Conservation (phyloP, 495 filamentous ascomycete species). For the Lichina pygmaea region DNA sequence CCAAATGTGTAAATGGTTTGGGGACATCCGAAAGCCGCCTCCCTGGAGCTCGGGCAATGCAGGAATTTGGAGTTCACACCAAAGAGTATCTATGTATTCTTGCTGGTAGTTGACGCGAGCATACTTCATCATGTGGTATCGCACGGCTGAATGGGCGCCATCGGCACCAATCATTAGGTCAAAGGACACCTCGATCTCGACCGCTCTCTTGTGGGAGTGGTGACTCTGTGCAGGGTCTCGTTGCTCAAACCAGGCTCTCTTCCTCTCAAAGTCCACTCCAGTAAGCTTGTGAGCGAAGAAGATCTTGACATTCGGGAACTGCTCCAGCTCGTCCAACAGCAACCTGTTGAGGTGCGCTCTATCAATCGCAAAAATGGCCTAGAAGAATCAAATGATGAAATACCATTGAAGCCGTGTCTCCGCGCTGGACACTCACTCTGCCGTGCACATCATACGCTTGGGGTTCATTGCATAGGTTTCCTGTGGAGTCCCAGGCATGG, state of each 20-base stretch:
- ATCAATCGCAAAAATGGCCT: constrained; percentile 40
- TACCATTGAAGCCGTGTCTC: neutral
- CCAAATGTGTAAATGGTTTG: constrained; percentile 95
- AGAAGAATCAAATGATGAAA: neutral
- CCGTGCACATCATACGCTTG: constrained; percentile 84
- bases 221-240: constrained; percentile 6
- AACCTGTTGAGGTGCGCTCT: constrained; percentile 60
- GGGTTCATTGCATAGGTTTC: constrained; percentile 42
- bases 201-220: constrained; percentile 7
- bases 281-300: constrained; percentile 82
- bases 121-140: constrained; percentile 88
- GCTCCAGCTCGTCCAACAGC: constrained; percentile 62
- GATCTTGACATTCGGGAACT: constrained; percentile 62
- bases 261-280: constrained; percentile 52
- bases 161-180: constrained; percentile 92
- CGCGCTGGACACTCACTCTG: constrained; percentile 23
- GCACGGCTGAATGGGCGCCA: constrained; percentile 70
- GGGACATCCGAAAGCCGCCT: constrained; percentile 43
- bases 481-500: constrained; percentile 38
- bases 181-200: constrained; percentile 49
- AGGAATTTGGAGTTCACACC: constrained; percentile 84
- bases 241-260: constrained; percentile 69
- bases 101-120: constrained; percentile 73
- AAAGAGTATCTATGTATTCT: constrained; percentile 86
- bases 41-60: constrained; percentile 9